Evolutionary conservation across 2,329 filamentous ascomycete species (phyloP), one percentile per base, ranked within the genome.

Genomic region (Xylariaceae sp.): DNA sequence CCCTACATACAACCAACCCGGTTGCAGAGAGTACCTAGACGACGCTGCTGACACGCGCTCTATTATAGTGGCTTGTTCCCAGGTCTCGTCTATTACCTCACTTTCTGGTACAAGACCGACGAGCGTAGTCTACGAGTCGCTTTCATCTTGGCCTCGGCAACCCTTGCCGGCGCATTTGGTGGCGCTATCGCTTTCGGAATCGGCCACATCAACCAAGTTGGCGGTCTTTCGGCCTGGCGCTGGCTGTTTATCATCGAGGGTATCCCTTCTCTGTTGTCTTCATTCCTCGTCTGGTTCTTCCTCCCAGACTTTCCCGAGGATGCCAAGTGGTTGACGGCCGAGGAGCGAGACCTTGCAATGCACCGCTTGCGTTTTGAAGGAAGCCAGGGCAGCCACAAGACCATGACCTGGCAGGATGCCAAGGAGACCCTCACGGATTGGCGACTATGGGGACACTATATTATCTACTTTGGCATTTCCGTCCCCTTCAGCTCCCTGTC

Each of bases 161-260:
- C 87, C 0, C 74, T 89, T 0, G 85, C 86, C 0, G 87, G 87
- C 4, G 87, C 87, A 12, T 89, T 84, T 60, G 86, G 87, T 6
- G 87, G 88, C 2, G 77, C 88, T 1, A 79, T 91, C 6, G 87
- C 87, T 0, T 89, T 85, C 57, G 86, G 77, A 1, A 85, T 90
- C 57, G 84, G 85, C 0, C 83, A 86, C 64, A 87, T 91, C 81
- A 83, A 89, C 61, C 78, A 80, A 5, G 69, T 80, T 1, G 70
- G 72, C 0, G 85, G 85, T 2, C 74, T 85, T 27, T 74, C 78
- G 2, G 87, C 83, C 7, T 91, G 87, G 88, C 76, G 86, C 30
- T 91, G 84, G 84, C 81, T 87, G 53, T 77, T 87, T 71, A 80
- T 68, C 49, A 62, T 68, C 37, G 66, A 68, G 56, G 72, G 72